These are phyloP conservation scores for Penicillium sp. DNA, from an alignment of 2,329 filamentous ascomycete genomes.

Conservation along the genomic window DNA sequence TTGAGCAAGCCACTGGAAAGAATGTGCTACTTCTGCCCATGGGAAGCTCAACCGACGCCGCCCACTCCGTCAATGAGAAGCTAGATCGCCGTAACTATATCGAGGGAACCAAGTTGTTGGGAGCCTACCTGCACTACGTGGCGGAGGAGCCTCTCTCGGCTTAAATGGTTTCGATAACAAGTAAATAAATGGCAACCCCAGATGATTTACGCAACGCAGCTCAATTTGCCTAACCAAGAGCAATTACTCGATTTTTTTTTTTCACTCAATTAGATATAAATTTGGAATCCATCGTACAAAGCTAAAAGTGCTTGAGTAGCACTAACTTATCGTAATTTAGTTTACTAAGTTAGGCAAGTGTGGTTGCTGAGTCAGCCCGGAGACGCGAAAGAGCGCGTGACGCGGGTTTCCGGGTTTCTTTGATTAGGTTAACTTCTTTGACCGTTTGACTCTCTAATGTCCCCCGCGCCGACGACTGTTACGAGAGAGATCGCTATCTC, in stretches of 20 bases:
- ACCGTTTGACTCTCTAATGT: not conserved
- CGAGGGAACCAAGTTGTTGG: conserved; percentile 92
- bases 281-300: not conserved
- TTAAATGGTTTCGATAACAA: conserved; percentile 5
- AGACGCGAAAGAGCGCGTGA: conserved; percentile 2
- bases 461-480: not conserved
- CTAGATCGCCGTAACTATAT: conserved; percentile 97
- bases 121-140: conserved; percentile 94
- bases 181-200: not conserved
- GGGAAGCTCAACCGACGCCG: conserved; percentile 94
- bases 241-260: not conserved
- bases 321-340: too few relatives aligned
- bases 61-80: conserved; percentile 98
- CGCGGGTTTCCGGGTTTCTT: not conserved
- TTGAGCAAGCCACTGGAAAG: conserved; percentile 97
- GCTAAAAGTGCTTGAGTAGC: not conserved
- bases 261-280: not conserved
- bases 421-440: not conserved
- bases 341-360: too few relatives aligned
- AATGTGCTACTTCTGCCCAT: conserved; percentile 94
- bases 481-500: not conserved
- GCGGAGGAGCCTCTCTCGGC: conserved; percentile 73
- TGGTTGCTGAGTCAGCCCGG: not conserved
- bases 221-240: not conserved
- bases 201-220: not conserved